Evolutionary conservation across 352 stramenopile species (phyloP).

Genomic region (Hyaloperonospora arabidopsidis): DNA sequence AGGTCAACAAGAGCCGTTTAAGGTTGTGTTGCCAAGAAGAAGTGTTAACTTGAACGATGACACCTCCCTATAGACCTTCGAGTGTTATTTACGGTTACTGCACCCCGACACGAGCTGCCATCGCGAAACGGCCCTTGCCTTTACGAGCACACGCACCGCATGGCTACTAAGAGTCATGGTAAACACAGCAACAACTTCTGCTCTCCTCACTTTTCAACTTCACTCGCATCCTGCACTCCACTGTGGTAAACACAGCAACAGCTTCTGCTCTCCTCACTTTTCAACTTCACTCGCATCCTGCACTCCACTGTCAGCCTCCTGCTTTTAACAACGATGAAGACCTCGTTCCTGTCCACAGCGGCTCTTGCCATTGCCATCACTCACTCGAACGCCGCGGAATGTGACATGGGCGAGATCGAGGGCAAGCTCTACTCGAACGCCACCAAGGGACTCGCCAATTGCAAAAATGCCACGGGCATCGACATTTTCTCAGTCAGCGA

Average conservation of each 20-base stretch:
- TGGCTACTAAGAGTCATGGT: too few species aligned
- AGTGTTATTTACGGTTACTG: too few species aligned
- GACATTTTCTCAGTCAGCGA: background rate
- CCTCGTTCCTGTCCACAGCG: conserved; percentile 1
- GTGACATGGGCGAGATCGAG: background rate
- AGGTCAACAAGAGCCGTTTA: too few species aligned
- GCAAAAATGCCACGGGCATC: conserved; percentile 1
- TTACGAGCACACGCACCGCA: too few species aligned
- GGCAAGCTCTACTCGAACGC: conserved; percentile 2
- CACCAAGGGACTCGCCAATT: background rate
- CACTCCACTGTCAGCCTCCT: background rate
- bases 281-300: background rate
- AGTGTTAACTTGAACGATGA: too few species aligned
- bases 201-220: background rate
- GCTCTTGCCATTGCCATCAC: background rate
- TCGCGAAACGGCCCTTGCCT: too few species aligned
- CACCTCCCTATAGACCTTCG: too few species aligned
- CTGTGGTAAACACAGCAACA: too few species aligned
- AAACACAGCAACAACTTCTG: too few species aligned
- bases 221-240: background rate
- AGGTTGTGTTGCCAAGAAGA: too few species aligned
- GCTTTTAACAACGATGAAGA: conserved; percentile 1
- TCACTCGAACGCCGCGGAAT: background rate
- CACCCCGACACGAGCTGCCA: too few species aligned
- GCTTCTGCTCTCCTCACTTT: background rate